Evolutionary conservation across 2,329 filamentous ascomycete species (phyloP).

Genomic region (Epichloe sp.): DNA sequence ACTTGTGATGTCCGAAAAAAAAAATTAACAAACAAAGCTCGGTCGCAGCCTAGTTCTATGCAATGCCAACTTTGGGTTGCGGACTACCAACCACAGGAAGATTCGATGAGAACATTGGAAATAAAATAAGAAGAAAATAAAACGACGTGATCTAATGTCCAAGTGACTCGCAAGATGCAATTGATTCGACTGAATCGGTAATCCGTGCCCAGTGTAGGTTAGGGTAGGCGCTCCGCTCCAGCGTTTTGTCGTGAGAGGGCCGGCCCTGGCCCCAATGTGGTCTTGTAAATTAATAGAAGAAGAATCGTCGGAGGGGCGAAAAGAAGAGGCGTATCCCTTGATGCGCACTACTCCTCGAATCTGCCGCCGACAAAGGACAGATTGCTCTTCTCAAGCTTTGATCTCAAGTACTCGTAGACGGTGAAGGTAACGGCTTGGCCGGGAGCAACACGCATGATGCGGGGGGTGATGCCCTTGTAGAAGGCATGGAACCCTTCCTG

Average conservation of each 20-base stretch:
- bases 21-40: not conserved
- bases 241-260: not conserved
- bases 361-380: slow-evolving; percentile 45
- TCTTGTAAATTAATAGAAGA: not conserved
- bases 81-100: not conserved
- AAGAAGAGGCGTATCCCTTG: not conserved
- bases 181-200: not conserved
- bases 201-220: not conserved
- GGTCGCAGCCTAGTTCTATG: not conserved
- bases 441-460: slow-evolving; percentile 93
- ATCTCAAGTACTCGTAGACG: slow-evolving; percentile 67
- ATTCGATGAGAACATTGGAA: not conserved
- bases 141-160: not conserved
- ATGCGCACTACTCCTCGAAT: slow-evolving; percentile 47
- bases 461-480: slow-evolving; percentile 97
- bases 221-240: not conserved
- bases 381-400: slow-evolving; percentile 55
- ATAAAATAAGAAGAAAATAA: not conserved
- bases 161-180: not conserved
- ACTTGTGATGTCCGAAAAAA: not conserved
- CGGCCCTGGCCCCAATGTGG: not conserved
- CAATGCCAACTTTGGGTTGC: not conserved
- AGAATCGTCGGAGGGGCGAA: not conserved
- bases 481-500: slow-evolving; percentile 91
- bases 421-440: slow-evolving; percentile 73